Conservation (phyloP, 2,329 filamentous ascomycete species). For the Penicillium sp. region DNA sequence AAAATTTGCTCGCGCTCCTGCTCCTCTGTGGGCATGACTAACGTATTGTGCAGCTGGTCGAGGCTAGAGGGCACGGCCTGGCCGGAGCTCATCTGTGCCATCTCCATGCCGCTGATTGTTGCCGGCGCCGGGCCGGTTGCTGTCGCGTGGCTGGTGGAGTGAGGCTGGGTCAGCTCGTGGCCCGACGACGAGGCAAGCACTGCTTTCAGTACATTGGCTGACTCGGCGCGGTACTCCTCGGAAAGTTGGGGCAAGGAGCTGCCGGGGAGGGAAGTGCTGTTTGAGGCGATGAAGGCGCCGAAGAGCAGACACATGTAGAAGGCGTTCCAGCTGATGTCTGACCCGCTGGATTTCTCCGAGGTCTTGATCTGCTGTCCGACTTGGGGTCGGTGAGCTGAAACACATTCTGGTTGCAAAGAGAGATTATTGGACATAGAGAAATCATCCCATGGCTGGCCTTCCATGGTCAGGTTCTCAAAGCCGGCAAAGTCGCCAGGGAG, state of each 20-base stretch:
- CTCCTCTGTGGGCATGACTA: slow-evolving; percentile 74
- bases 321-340: slow-evolving; percentile 61
- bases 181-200: slow-evolving; percentile 43
- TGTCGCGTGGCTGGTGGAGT: slow-evolving; percentile 48
- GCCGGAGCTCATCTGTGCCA: slow-evolving; percentile 38
- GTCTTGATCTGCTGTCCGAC: slow-evolving; percentile 37
- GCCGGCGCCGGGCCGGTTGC: slow-evolving; percentile 29
- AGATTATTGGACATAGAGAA: slow-evolving; percentile 72
- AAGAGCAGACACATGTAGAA: slow-evolving; percentile 96
- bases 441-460: slow-evolving; percentile 73
- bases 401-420: slow-evolving; percentile 41
- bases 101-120: slow-evolving; percentile 40
- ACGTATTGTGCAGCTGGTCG: slow-evolving; percentile 64
- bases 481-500: slow-evolving; percentile 70
- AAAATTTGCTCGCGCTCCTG: slow-evolving; percentile 88
- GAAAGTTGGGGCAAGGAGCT: slow-evolving; percentile 56
- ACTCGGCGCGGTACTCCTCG: slow-evolving; percentile 49
- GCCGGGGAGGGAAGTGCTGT: slow-evolving; percentile 61
- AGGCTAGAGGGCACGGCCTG: slow-evolving; percentile 47
- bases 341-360: slow-evolving; percentile 34
- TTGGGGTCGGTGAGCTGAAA: slow-evolving; percentile 28
- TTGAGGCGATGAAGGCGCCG: slow-evolving; percentile 92
- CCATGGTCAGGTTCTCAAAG: slow-evolving; percentile 82
- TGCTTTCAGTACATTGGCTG: slow-evolving; percentile 49
- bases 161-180: slow-evolving; percentile 52